Conservation (phyloP, 768 basidiomycete genomes). For the Holtermannia corniformis region DNA sequence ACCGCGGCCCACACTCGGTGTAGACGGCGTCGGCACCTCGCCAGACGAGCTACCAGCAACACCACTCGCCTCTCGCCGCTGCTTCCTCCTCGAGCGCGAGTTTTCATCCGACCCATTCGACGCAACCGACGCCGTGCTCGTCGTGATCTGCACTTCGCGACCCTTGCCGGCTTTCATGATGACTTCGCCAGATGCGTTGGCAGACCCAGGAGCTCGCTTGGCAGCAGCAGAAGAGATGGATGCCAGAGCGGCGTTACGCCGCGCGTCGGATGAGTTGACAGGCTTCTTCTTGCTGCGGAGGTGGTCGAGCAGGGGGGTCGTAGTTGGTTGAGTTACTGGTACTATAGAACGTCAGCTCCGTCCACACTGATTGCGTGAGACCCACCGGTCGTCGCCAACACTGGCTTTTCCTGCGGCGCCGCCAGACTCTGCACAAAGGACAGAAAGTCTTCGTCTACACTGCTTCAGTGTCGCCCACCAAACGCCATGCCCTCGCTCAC, state of each 20-base stretch:
- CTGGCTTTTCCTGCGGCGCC: constrained; percentile 52
- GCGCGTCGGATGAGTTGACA: constrained; percentile 4
- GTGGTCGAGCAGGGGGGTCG: constrained; percentile 86
- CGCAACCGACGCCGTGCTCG: neutral
- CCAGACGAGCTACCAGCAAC: neutral
- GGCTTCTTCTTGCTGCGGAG: constrained; percentile 51
- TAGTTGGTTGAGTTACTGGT: constrained; percentile 51
- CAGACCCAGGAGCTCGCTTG: constrained; percentile 15
- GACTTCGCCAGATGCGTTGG: constrained; percentile 1
- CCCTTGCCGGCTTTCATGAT: constrained; percentile 31
- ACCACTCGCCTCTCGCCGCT: constrained; percentile 5
- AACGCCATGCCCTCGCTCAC: too few relatives aligned
- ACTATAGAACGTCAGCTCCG: too few relatives aligned
- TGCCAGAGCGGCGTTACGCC: constrained; percentile 18
- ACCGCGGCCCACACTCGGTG: neutral
- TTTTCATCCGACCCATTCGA: neutral
- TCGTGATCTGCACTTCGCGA: constrained; percentile 16
- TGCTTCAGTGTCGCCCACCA: too few relatives aligned
- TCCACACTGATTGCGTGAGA: constrained; percentile 31
- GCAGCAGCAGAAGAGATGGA: constrained; percentile 21
- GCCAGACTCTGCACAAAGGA: constrained; percentile 66
- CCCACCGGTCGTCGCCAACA: constrained; percentile 36
- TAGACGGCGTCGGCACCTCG: neutral
- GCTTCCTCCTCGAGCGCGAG: constrained; percentile 9
- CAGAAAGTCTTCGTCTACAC: constrained; percentile 41